A percentile compares a stretch with the other conserved stretches of the same genome.
phyloP scores from a whole-genome alignment of 2,329 filamentous ascomycete species.

The Didymella keratinophila region DNA sequence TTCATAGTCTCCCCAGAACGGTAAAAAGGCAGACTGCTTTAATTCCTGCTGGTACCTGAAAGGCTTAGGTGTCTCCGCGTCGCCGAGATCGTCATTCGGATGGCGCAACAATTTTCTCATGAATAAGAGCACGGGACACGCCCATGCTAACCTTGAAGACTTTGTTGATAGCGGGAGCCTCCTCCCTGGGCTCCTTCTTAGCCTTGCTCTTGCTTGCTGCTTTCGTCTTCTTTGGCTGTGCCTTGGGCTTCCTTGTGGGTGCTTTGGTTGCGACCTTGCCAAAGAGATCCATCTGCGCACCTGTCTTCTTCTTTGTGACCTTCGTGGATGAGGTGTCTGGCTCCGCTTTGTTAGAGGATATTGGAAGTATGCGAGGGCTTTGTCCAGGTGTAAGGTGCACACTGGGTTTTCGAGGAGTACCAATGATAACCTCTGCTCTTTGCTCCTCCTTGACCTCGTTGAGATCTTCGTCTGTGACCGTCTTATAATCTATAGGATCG shows the following conservation, averaged over 20 bases:
- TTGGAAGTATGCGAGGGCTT: slow-evolving; percentile 44
- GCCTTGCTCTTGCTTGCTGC: slow-evolving; percentile 32
- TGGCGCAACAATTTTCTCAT: too few species aligned
- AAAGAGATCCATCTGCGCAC: slow-evolving; percentile 31
- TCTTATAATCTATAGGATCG: slow-evolving; percentile 52
- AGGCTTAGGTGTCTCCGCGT: too few species aligned
- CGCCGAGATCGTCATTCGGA: too few species aligned
- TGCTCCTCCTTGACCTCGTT: slow-evolving; percentile 41
- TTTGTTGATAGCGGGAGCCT: slow-evolving; percentile 34
- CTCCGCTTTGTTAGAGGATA: slow-evolving; percentile 32
- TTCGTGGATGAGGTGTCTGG: slow-evolving; percentile 43
- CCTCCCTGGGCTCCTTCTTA: slow-evolving; percentile 12
- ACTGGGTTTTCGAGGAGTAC: slow-evolving; percentile 41
- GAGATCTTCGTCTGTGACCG: slow-evolving; percentile 47
- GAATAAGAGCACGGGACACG: too few species aligned
- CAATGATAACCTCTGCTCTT: slow-evolving; percentile 45
- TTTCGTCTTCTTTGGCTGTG: slow-evolving; percentile 41
- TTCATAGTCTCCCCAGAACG: too few species aligned
- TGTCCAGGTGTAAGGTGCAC: slow-evolving; percentile 46
- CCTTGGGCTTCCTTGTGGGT: slow-evolving; percentile 33
- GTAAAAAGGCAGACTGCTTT: too few species aligned
- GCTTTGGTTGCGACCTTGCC: slow-evolving; percentile 34
- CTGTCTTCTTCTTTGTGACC: slow-evolving; percentile 43
- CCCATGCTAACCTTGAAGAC: slow-evolving; percentile 31
- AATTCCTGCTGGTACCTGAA: too few species aligned